Percentiles rank a stretch among this genome's conserved stretches.
Conservation (phyloP, 306 rosid species). For the Cicer cuneatum region DNA sequence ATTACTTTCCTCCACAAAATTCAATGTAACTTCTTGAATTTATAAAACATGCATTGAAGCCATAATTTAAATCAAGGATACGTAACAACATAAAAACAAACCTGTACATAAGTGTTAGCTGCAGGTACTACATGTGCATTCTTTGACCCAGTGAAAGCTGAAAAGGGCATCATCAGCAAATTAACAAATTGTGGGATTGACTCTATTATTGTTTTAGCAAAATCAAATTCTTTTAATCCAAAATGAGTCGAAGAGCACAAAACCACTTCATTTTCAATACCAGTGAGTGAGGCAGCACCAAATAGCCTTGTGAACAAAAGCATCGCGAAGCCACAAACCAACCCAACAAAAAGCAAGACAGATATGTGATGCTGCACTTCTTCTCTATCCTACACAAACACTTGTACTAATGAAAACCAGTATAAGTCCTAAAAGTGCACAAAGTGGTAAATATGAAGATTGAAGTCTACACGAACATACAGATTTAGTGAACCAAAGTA, state of each 20-base stretch:
- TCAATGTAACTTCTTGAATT: background rate
- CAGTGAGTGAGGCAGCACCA: slow-evolving; percentile 74
- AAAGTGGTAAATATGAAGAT: slow-evolving; percentile 31
- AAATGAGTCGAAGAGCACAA: slow-evolving; percentile 37
- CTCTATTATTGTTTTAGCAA: slow-evolving; percentile 37
- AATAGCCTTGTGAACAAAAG: slow-evolving; percentile 73
- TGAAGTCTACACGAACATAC: slow-evolving; percentile 4
- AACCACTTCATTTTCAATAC: slow-evolving; percentile 55
- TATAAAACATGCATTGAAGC: slow-evolving; percentile 25
- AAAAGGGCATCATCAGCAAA: slow-evolving; percentile 47
- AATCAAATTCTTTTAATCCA: slow-evolving; percentile 27
- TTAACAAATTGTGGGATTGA: slow-evolving; percentile 47
- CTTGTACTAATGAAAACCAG: slow-evolving; percentile 24
- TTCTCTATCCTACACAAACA: slow-evolving; percentile 71
- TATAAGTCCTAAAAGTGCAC: slow-evolving; percentile 21
- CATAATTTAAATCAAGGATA: slow-evolving; percentile 22
- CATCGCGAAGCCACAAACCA: slow-evolving; percentile 80
- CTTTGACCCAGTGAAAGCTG: slow-evolving; percentile 86
- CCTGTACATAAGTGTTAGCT: slow-evolving; percentile 90
- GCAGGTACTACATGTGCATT: slow-evolving; percentile 72
- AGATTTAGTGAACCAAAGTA: slow-evolving; percentile 13
- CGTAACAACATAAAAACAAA: slow-evolving; percentile 41
- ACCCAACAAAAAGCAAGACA: slow-evolving; percentile 79
- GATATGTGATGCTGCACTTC: slow-evolving; percentile 76
- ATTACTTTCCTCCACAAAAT: slow-evolving; percentile 19